phyloP scores from a whole-genome alignment of 129 eudicot genomes.

The Deinandra increscens region DNA sequence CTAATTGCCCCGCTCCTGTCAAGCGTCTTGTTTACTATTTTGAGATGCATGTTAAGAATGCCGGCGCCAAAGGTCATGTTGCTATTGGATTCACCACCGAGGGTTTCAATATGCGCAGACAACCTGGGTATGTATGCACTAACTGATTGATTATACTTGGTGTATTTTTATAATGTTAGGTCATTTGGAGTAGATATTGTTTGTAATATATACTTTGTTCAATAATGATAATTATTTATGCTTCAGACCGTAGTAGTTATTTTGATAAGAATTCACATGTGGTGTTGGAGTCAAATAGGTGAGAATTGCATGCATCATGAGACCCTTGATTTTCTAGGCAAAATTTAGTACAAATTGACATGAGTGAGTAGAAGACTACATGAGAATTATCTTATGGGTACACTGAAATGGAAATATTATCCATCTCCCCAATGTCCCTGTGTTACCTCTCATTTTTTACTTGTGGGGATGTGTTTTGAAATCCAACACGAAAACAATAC shows the following conservation, averaged over 20 bases:
- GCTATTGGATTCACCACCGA: conserved; percentile 76
- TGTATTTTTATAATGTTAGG: neutral
- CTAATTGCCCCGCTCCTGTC: conserved; percentile 72
- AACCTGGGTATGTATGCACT: conserved; percentile 65
- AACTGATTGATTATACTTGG: neutral
- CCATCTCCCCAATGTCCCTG: no score
- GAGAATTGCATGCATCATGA: no score
- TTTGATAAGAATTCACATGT: conserved; percentile 6
- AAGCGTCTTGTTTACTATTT: conserved; percentile 71
- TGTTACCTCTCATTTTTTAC: no score
- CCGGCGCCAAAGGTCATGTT: conserved; percentile 79
- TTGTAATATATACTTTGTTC: neutral
- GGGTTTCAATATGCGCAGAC: conserved; percentile 69
- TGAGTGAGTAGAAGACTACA: no score
- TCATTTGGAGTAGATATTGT: neutral
- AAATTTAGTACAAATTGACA: no score
- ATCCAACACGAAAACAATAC: neutral
- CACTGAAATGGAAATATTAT: no score
- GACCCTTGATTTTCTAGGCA: no score
- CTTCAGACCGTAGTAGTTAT: neutral
- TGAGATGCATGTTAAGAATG: conserved; percentile 72
- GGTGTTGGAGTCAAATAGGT: no score
- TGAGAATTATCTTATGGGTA: no score
- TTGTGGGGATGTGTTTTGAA: no score
- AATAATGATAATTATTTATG: neutral